Conservation (phyloP, 1,139 yeast genomes). For the Saccharomyces hybrid region DNA sequence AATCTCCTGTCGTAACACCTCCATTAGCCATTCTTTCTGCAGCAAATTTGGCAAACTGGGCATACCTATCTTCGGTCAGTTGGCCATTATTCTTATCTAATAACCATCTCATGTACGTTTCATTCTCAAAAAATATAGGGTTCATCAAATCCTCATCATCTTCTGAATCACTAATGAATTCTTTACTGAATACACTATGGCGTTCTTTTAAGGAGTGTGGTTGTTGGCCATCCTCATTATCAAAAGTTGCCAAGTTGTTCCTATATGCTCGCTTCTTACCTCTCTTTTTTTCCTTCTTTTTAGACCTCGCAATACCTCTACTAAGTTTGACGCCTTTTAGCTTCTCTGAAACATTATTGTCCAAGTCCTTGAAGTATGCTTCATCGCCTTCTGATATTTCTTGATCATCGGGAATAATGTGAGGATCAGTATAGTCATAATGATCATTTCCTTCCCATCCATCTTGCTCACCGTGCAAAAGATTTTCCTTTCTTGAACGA, state of each 20-base stretch:
- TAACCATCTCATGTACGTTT: constrained; percentile 29
- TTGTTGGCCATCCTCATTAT: constrained; percentile 8
- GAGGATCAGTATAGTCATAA: constrained; percentile 18
- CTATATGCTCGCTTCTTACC: constrained; percentile 5
- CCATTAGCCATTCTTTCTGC: constrained; percentile 24
- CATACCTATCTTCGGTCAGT: constrained; percentile 20
- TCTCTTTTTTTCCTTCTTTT: constrained; percentile 11
- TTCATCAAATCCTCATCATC: constrained; percentile 20
- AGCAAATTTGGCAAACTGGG: constrained; percentile 23
- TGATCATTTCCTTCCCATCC: constrained; percentile 19
- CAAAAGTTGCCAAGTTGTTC: constrained; percentile 13
- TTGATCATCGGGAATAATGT: constrained; percentile 14
- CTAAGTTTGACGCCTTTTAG: constrained; percentile 5
- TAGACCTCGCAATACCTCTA: constrained; percentile 24
- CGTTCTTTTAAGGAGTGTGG: background rate
- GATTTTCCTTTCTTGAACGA: background rate
- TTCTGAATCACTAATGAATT: constrained; percentile 30
- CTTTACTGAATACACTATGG: constrained; percentile 22
- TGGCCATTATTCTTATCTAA: constrained; percentile 25
- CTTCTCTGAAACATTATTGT: constrained; percentile 4
- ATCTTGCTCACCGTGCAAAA: constrained; percentile 11
- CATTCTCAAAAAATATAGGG: constrained; percentile 31
- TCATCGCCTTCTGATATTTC: constrained; percentile 18
- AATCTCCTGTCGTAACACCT: constrained; percentile 19
- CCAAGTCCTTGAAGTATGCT: constrained; percentile 26